These are phyloP conservation scores for Neopestalotiopsis sp. DNA, from an alignment of 2,329 filamentous ascomycete genomes.

Conservation along the genomic window DNA sequence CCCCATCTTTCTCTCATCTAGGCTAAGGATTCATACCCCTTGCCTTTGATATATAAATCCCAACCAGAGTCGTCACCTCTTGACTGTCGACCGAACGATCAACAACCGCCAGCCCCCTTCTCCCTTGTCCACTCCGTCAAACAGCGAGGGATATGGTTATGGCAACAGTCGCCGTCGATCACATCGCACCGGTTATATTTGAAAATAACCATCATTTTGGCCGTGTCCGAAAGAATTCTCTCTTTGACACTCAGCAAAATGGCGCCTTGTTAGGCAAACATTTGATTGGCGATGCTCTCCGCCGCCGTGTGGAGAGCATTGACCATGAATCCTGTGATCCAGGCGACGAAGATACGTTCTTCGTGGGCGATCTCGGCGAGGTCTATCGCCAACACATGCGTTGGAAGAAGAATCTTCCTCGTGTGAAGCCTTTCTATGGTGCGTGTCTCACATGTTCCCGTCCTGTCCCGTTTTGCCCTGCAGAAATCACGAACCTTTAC, in stretches of 20 bases:
- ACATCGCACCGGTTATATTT: slow-evolving; percentile 55
- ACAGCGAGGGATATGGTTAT: slow-evolving; percentile 65
- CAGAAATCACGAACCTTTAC: background rate
- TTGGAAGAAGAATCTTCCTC: slow-evolving; percentile 93
- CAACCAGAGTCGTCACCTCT: slow-evolving; percentile 24
- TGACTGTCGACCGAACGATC: slow-evolving; percentile 24
- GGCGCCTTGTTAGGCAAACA: slow-evolving; percentile 67
- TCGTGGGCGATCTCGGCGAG: slow-evolving; percentile 96
- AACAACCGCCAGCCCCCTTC: slow-evolving; percentile 26
- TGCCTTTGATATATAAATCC: slow-evolving; percentile 15
- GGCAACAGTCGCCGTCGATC: slow-evolving; percentile 65
- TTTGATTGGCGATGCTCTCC: slow-evolving; percentile 85
- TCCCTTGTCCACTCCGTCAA: slow-evolving; percentile 28
- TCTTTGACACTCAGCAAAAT: slow-evolving; percentile 45
- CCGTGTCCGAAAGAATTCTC: slow-evolving; percentile 41
- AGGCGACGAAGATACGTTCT: slow-evolving; percentile 97
- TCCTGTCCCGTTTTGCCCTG: background rate
- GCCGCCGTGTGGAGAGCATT: slow-evolving; percentile 81
- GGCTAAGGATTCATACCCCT: slow-evolving; percentile 23
- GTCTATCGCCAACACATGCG: slow-evolving; percentile 98
- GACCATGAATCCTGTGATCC: slow-evolving; percentile 87
- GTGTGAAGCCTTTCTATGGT: slow-evolving; percentile 97
- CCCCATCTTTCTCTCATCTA: background rate
- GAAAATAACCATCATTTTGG: slow-evolving; percentile 47
- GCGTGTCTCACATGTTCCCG: slow-evolving; percentile 22